Base-by-base conservation (phyloP, 2,329 filamentous ascomycete species). In the Bipolaris sorokiniana region DNA sequence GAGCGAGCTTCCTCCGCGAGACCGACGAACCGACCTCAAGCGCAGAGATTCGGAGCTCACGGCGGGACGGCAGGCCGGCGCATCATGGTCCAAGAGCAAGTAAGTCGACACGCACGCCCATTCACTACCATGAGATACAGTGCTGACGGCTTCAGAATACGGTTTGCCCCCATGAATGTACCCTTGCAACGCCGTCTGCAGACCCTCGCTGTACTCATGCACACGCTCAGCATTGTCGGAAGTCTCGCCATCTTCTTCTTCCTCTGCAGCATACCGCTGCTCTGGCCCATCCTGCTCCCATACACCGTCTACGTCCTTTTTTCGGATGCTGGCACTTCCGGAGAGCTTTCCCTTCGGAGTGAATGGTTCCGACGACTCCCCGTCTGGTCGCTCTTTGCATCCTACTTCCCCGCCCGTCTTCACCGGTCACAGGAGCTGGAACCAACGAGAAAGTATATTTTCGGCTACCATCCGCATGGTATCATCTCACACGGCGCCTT, bases 401-500 rank as follows among this genome's bases (percentile, higher is more conserved):
- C 87, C 15, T 99, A 98, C 80, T 99, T 96, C 72, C 95, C 95
- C 3, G 91, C 92, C 46, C 86, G 85, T 54, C 83, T 99, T 37
- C 92, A 98, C 79, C 91, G 95, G 64, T 95, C 91, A 3, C 85
- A 90, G 64, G 84, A 89, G 54, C 85, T 99, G 6, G 85, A 90
- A 20, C 85, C 92, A 0, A 92, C 89, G 1, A 84, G 92, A 61
- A 97, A 96, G 77, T 99, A 98, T 79, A 92, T 99, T 62, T 92
- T 99, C 69, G 94, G 94, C 42, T 98, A 98, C 76, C 95, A 98
- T 70, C 95, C 95, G 0, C 95, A 99, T 73, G 94, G 95, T 22
- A 98, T 99, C 76, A 97, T 99, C 70, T 95, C 90, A 5, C 92
- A 97, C 68, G 95, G 94, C n/a, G 94, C 93, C 0, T 97, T 94